Evolutionary conservation across 495 filamentous ascomycete species (phyloP).

Genomic region (Umbilicaria muhlenbergii): DNA sequence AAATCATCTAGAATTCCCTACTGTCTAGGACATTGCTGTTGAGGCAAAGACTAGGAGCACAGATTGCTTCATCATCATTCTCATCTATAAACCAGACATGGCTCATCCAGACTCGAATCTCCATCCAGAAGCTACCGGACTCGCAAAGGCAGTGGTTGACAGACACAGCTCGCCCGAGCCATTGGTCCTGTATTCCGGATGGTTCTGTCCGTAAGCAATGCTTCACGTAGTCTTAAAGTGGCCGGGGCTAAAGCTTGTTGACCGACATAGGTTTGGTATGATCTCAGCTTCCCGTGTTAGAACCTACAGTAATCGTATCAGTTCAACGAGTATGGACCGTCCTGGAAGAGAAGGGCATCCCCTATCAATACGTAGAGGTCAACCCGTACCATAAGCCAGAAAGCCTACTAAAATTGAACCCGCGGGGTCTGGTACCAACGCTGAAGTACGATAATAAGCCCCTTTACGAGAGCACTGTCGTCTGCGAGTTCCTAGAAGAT

Average conservation of each 20-base stretch:
- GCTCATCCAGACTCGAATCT: slow-evolving; percentile 26
- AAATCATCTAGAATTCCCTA: too few species aligned
- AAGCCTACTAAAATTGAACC: slow-evolving; percentile 49
- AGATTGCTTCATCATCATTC: background rate
- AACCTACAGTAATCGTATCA: slow-evolving; percentile 3
- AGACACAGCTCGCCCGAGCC: slow-evolving; percentile 31
- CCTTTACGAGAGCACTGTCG: slow-evolving; percentile 49
- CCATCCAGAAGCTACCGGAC: slow-evolving; percentile 35
- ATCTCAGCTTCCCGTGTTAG: background rate
- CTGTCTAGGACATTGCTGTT: too few species aligned
- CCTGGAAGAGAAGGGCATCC: slow-evolving; percentile 53
- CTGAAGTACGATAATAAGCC: slow-evolving; percentile 35
- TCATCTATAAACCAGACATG: background rate
- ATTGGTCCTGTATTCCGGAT: slow-evolving; percentile 48
- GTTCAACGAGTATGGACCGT: slow-evolving; percentile 53
- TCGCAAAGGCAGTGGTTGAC: slow-evolving; percentile 30
- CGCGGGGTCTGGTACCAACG: slow-evolving; percentile 54
- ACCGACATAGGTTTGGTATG: slow-evolving; percentile 16
- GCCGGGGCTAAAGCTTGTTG: background rate
- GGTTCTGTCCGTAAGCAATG: slow-evolving; percentile 38
- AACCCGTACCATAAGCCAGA: slow-evolving; percentile 55
- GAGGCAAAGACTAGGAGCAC: background rate
- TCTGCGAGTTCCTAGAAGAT: slow-evolving; percentile 59
- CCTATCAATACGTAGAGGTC: slow-evolving; percentile 57
- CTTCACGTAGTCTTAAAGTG: background rate